phyloP scores from a whole-genome alignment of 257 asterid species.

The Solanum lycopersicoides region DNA sequence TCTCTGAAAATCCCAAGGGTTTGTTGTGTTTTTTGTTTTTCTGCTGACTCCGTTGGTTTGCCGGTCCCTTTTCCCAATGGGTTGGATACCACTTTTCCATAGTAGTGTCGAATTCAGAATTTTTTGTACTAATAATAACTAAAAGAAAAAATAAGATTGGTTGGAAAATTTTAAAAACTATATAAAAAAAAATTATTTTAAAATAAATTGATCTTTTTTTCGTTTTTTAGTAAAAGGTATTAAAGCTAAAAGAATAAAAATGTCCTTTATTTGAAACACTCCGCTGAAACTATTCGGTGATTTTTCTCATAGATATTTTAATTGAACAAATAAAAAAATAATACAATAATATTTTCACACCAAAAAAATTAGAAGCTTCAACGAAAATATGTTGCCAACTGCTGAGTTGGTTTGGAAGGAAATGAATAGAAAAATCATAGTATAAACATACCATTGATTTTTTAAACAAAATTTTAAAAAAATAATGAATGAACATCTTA shows the following conservation, averaged over 20 bases:
- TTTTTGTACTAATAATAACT: background rate
- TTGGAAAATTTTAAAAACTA: no score
- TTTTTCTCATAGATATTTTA: rapidly evolving
- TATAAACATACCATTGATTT: no score
- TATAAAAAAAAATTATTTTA: no score
- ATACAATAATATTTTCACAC: rapidly evolving
- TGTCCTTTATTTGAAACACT: background rate
- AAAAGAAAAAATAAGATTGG: no score
- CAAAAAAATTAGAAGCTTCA: no score
- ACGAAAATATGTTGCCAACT: no score
- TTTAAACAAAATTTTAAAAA: no score
- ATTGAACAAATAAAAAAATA: no score
- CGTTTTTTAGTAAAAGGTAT: no score
- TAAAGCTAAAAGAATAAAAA: no score
- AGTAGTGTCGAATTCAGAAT: background rate
- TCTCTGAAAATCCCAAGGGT: background rate
- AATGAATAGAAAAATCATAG: background rate
- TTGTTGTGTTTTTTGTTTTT: background rate
- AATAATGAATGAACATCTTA: background rate
- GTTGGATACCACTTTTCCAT: background rate
- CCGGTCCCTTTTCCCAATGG: constrained; percentile 1
- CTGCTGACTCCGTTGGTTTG: constrained; percentile 1
- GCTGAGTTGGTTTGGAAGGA: background rate
- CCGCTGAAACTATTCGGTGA: no score
- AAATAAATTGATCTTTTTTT: no score